Conservation (phyloP, 164 flowering plant genomes). For the Sedum album region DNA sequence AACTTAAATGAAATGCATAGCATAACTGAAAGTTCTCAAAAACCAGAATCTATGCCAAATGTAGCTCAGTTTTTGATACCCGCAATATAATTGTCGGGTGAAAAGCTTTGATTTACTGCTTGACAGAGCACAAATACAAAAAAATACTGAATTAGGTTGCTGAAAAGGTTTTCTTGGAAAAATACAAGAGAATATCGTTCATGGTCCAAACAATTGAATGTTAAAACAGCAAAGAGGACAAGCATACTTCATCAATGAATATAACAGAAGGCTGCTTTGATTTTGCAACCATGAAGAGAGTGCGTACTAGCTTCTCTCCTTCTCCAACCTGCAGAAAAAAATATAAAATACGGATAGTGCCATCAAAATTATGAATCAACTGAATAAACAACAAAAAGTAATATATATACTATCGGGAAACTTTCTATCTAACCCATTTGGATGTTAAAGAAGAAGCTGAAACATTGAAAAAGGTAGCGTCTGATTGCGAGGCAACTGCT, state of each 20-base stretch:
- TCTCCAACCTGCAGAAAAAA: slow-evolving; percentile 69
- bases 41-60: neutral
- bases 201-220: neutral
- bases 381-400: neutral
- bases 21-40: neutral
- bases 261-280: slow-evolving; percentile 94
- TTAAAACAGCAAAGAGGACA: slow-evolving; percentile 7
- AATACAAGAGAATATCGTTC: neutral
- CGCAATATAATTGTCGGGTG: neutral
- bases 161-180: neutral
- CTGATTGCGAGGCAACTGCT: slow-evolving; percentile 97
- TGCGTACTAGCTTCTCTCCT: slow-evolving; percentile 94
- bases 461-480: slow-evolving; percentile 93
- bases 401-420: slow-evolving; percentile 4
- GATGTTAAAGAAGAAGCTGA: slow-evolving; percentile 96
- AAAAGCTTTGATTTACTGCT: neutral
- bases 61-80: neutral
- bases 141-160: neutral
- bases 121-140: neutral
- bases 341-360: neutral
- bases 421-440: slow-evolving; percentile 78
- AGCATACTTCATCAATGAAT: slow-evolving; percentile 86
- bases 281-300: slow-evolving; percentile 89
- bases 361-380: neutral
- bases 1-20: neutral